phyloP scores from a whole-genome alignment of 345 rosid species.

The Rhodamnia rubescens region DNA sequence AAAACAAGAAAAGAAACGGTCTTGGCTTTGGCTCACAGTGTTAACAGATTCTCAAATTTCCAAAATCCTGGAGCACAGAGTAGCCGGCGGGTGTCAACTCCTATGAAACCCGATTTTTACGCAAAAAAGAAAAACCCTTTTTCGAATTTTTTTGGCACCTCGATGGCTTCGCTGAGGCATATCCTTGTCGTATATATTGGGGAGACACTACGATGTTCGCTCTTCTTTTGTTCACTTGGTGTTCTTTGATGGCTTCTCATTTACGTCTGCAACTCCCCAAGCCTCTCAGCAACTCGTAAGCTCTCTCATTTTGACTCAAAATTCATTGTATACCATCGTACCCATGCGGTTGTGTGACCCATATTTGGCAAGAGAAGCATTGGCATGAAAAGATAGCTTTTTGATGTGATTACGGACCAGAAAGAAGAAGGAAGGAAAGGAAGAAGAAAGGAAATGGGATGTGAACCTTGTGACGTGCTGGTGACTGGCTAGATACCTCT shows the following conservation, averaged over 20 bases:
- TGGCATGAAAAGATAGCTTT: neutral
- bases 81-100: neutral
- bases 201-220: neutral
- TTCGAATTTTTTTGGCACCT: neutral
- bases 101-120: neutral
- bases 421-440: neutral
- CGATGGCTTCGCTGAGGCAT: neutral
- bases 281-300: conserved; percentile 19
- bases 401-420: neutral
- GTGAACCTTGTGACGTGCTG: neutral
- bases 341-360: neutral
- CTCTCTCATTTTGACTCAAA: neutral
- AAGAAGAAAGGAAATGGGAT: neutral
- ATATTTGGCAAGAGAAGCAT: neutral
- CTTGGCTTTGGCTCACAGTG: neutral
- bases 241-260: conserved; percentile 32
- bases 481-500: neutral
- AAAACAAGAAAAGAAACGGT: neutral
- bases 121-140: neutral
- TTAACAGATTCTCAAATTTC: neutral
- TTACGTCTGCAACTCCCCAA: conserved; percentile 16
- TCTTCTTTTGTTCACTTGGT: neutral
- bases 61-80: neutral
- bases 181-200: neutral
- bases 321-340: neutral